Evolutionary conservation across 2,329 filamentous ascomycete genomes (phyloP), one percentile per base, ranked within the genome.

Genomic region (Boeremia exigua): DNA sequence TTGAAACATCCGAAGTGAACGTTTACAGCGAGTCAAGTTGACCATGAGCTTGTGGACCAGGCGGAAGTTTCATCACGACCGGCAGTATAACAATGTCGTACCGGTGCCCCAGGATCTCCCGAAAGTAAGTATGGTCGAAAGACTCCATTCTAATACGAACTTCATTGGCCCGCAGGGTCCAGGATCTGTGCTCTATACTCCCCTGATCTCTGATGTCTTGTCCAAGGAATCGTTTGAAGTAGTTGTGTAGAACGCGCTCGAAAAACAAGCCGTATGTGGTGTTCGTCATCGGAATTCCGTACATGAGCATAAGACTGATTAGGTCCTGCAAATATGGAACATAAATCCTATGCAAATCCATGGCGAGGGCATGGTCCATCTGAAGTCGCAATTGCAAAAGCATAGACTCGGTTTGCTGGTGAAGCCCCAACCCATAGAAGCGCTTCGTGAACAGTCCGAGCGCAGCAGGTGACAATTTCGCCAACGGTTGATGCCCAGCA

Each of bases 81-180:
- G 53, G 47, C 15, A 46, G 15, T 10, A 55, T 15, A 12, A 7
- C 15, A 5, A 3, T 19, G 10, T 34, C 33, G 42, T 55, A 55
- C 15, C 42, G 46, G 0, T 45, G 12, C 10, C 53, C 47, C 0
- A 55, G 36, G 3, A 55, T 55, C 1, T 55, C 47, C 9, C 25
- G 28, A 6, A 55, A 55, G 12, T 50, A 50, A 7, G 46, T 42
- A 17, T 55, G 53, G 11, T 55, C 53, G n/a, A 55, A 55, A 11
- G 53, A 45, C 5, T 50, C 42, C 1, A 55, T 36, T 36, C 17
- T 32, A 3, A 2, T 4, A 27, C 23, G 36, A 30, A 47, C 47
- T 17, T 46, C 47, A 30, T 33, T 8, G 4, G 46, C 47, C 36
- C 53, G 40, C 14, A 34, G 23, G 6, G 9, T 23, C 53, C 53